These are phyloP conservation scores for Phoma sp. DNA, from an alignment of 2,329 filamentous ascomycete species.

Conservation along the genomic window DNA sequence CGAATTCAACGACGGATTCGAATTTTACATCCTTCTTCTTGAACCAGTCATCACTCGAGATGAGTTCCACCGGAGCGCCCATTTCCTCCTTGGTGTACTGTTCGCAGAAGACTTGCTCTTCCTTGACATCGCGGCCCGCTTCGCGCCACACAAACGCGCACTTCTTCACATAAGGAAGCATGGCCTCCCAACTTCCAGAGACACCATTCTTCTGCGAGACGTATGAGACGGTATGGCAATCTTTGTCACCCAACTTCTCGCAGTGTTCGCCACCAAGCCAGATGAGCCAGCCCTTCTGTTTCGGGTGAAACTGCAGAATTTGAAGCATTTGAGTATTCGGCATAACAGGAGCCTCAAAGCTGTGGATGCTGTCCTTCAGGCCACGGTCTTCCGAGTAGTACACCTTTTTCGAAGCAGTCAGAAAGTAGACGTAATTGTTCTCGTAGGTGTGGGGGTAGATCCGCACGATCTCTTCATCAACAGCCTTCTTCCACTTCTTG, in stretches of 20 bases:
- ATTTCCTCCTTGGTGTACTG: conserved; percentile 69
- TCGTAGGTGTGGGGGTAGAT: conserved; percentile 83
- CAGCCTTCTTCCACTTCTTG: conserved; percentile 81
- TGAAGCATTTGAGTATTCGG: conserved; percentile 60
- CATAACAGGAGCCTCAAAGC: conserved; percentile 73
- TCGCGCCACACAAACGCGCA: conserved; percentile 86
- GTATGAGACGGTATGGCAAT: conserved; percentile 78
- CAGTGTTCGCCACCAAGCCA: conserved; percentile 81
- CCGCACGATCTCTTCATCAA: conserved; percentile 71
- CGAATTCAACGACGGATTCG: conserved; percentile 81
- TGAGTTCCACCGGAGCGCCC: conserved; percentile 70
- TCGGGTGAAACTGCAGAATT: conserved; percentile 81
- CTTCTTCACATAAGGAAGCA: conserved; percentile 76
- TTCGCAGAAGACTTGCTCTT: conserved; percentile 70
- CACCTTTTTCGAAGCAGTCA: conserved; percentile 72
- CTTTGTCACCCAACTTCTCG: conserved; percentile 56
- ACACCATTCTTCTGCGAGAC: conserved; percentile 79
- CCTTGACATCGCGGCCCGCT: conserved; percentile 61
- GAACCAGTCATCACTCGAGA: conserved; percentile 83
- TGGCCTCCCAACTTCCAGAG: conserved; percentile 70
- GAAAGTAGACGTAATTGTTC: conserved; percentile 86
- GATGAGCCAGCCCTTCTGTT: conserved; percentile 82
- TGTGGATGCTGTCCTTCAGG: conserved; percentile 66
- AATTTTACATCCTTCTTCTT: conserved; percentile 69
- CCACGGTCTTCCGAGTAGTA: conserved; percentile 86